phyloP scores from a whole-genome alignment of 352 stramenopile species.

The Globisporangium abappressorium region DNA sequence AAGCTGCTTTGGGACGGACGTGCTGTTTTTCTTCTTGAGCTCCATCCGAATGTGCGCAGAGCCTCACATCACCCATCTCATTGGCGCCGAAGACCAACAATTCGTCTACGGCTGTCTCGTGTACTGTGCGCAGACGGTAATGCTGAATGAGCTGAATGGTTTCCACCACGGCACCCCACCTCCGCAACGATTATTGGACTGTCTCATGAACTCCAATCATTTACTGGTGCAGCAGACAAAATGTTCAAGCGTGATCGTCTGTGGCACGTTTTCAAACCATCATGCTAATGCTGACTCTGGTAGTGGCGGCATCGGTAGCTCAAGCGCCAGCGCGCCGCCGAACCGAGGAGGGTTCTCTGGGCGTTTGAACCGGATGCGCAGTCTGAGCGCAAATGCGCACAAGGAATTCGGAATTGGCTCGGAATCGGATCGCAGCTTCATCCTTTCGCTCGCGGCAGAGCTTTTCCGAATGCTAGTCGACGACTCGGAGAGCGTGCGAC shows the following conservation, averaged over 20 bases:
- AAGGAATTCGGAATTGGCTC: constrained; percentile 70
- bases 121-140: constrained; percentile 53
- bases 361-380: constrained; percentile 50
- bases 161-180: constrained; percentile 28
- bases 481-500: constrained; percentile 42
- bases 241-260: constrained; percentile 58
- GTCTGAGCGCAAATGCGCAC: constrained; percentile 36
- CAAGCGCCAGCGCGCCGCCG: neutral
- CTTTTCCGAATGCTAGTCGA: constrained; percentile 68
- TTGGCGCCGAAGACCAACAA: constrained; percentile 58
- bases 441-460: constrained; percentile 52
- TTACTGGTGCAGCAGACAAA: constrained; percentile 65
- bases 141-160: constrained; percentile 57
- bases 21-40: constrained; percentile 48
- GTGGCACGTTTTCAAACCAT: constrained; percentile 23
- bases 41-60: constrained; percentile 42
- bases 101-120: constrained; percentile 73
- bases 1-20: constrained; percentile 52
- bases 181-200: constrained; percentile 33
- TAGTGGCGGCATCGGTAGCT: neutral
- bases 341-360: constrained; percentile 23
- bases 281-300: constrained; percentile 12
- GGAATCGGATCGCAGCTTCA: constrained; percentile 71
- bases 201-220: constrained; percentile 43
- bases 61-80: constrained; percentile 25